These are phyloP conservation scores for Mallotus nudiflorus DNA, from an alignment of 345 rosid genomes.

Conservation along the genomic window DNA sequence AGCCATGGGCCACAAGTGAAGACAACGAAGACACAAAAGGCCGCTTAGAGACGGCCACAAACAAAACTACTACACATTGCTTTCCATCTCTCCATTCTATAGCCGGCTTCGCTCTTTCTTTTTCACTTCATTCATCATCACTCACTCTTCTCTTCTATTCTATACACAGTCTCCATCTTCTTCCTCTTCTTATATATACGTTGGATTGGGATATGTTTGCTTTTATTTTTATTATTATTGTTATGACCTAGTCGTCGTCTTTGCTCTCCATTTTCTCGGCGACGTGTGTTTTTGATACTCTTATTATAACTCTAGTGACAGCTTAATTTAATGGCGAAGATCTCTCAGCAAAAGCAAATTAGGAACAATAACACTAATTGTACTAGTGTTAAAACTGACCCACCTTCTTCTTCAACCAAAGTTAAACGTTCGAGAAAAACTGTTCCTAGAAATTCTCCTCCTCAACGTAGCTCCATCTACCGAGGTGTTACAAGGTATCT, in stretches of 20 bases:
- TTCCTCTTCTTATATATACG: too few species aligned
- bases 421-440: slow-evolving; percentile 49
- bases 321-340: slow-evolving; percentile 41
- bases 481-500: slow-evolving; percentile 66
- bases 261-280: neutral
- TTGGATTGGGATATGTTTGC: too few species aligned
- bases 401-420: slow-evolving; percentile 16
- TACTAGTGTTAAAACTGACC: neutral
- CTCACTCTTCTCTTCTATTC: neutral
- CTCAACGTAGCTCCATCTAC: slow-evolving; percentile 59
- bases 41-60: slow-evolving; percentile 37
- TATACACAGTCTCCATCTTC: too few species aligned
- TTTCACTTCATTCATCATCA: neutral
- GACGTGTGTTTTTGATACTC: neutral
- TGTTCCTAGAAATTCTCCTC: slow-evolving; percentile 53
- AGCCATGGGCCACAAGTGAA: neutral
- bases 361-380: neutral
- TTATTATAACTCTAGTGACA: neutral
- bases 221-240: too few species aligned
- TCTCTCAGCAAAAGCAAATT: slow-evolving; percentile 24
- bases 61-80: neutral
- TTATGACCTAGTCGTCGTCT: neutral
- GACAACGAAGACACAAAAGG: slow-evolving; percentile 24
- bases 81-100: neutral
- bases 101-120: slow-evolving; percentile 16